Base-by-base conservation (phyloP, 73 alveolate genomes). In the Blepharisma japonicum region DNA sequence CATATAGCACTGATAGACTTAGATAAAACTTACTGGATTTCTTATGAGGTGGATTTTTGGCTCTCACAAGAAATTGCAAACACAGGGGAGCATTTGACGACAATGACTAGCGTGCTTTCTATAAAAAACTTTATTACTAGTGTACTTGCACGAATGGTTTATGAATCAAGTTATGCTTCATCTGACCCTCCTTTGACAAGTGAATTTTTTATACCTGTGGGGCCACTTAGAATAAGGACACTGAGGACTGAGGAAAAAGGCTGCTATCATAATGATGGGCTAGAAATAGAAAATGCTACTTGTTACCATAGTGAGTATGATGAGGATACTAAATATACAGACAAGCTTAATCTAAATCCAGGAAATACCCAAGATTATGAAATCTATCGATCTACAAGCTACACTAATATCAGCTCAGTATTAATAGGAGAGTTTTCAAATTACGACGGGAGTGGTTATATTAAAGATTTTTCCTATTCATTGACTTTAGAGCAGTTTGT, bases 381-480 rank as follows among this genome's bases (percentile, higher is more conserved):
- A 61, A 25, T 25, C 2, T 61, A 18, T 61, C 0, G 23, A 5
- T 14, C 74, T 18, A 9, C 74, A 18, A 39, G 47, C 23, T 14
- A 61, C 14, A 61, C 14, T 61, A 61, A 61, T 25, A 61, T 61
- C 74, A 25, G 18, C 74, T 14, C 50, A 14, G 5, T 61, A 8
- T 2, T 61, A 2, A n/a, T 14, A 61, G 74, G 74, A 11, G 74
- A 61, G 74, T 61, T 61, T 61, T 61, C 74, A 2, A 25, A 14
- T 20, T 61, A 61, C 5, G 74, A 61, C 23, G 74, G 74, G 5
- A 61, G 74, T 5, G 74, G 74, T 1, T 61, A 18, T 25, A 5
- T 39, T 5, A 14, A 39, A 39, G 74, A 61, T 25, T 61, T 61
- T 61, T 2, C 14, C 23, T 8, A 61, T 20, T 61, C 14, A 2